phyloP scores from a whole-genome alignment of 2,329 filamentous ascomycete genomes.

The Paraconiothyrium sp. region DNA sequence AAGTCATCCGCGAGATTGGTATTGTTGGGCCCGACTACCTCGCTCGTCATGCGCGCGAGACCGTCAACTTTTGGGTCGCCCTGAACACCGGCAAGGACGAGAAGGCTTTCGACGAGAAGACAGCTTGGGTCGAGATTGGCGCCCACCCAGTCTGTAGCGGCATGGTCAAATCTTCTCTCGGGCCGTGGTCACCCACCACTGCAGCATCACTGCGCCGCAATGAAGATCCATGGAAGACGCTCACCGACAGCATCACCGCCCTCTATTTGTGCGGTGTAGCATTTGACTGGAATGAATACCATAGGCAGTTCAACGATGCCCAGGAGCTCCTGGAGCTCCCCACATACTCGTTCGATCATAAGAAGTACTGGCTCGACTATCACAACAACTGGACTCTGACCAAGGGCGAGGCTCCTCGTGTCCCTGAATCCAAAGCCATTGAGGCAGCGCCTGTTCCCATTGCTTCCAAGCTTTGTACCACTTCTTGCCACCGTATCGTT shows the following conservation, averaged over 20 bases:
- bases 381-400: constrained; percentile 75
- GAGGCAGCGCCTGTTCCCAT: constrained; percentile 55
- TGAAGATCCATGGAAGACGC: constrained; percentile 71
- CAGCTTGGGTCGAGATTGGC: constrained; percentile 77
- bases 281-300: constrained; percentile 77
- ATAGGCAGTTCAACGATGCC: constrained; percentile 67
- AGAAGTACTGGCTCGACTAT: constrained; percentile 78
- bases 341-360: constrained; percentile 73
- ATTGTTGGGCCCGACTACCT: constrained; percentile 71
- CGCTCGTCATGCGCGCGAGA: constrained; percentile 70
- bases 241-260: constrained; percentile 65
- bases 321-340: constrained; percentile 72
- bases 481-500: constrained; percentile 71
- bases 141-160: constrained; percentile 75
- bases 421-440: constrained; percentile 51
- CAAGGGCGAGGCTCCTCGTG: constrained; percentile 68
- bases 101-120: constrained; percentile 71
- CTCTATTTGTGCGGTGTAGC: constrained; percentile 70
- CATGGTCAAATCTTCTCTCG: constrained; percentile 73
- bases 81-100: constrained; percentile 67
- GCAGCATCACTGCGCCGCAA: constrained; percentile 70
- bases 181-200: constrained; percentile 59
- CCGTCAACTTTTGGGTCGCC: constrained; percentile 74
- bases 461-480: constrained; percentile 68
- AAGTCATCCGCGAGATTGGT: constrained; percentile 66